Evolutionary conservation across 768 basidiomycete genomes (phyloP).

Genomic region (Hygrophoropsis aurantiaca): DNA sequence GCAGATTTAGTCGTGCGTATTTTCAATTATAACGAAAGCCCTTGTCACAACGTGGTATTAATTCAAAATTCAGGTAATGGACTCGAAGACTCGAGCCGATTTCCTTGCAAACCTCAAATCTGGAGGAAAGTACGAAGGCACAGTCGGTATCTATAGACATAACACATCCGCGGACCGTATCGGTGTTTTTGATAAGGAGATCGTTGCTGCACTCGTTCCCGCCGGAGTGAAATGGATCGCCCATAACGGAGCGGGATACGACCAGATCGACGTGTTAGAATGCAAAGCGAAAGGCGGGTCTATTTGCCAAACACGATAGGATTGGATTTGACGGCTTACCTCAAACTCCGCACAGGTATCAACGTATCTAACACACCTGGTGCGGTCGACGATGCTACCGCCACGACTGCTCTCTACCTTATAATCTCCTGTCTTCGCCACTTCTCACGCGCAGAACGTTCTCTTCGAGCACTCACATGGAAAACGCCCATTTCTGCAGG

Average conservation of each 20-base stretch:
- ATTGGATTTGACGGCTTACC: constrained; percentile 10
- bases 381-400: constrained; percentile 89
- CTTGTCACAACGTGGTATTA: background rate
- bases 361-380: constrained; percentile 85
- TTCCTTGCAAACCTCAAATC: constrained; percentile 65
- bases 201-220: constrained; percentile 64
- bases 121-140: constrained; percentile 72
- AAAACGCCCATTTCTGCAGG: constrained; percentile 50
- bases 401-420: constrained; percentile 84
- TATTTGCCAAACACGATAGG: background rate
- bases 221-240: constrained; percentile 76
- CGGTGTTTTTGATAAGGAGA: constrained; percentile 78
- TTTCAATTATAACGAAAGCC: background rate
- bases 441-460: constrained; percentile 62
- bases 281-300: constrained; percentile 64
- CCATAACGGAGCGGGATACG: constrained; percentile 93
- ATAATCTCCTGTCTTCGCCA: constrained; percentile 76
- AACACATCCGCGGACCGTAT: constrained; percentile 64
- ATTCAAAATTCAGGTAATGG: constrained; percentile 40
- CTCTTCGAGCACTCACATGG: constrained; percentile 54
- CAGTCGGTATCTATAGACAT: constrained; percentile 78
- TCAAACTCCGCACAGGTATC: constrained; percentile 49
- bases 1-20: constrained; percentile 80
- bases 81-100: constrained; percentile 62
- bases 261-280: constrained; percentile 77